These are phyloP conservation scores for Oleoguttula mirabilis DNA, from an alignment of 495 filamentous ascomycete species.

Conservation along the genomic window DNA sequence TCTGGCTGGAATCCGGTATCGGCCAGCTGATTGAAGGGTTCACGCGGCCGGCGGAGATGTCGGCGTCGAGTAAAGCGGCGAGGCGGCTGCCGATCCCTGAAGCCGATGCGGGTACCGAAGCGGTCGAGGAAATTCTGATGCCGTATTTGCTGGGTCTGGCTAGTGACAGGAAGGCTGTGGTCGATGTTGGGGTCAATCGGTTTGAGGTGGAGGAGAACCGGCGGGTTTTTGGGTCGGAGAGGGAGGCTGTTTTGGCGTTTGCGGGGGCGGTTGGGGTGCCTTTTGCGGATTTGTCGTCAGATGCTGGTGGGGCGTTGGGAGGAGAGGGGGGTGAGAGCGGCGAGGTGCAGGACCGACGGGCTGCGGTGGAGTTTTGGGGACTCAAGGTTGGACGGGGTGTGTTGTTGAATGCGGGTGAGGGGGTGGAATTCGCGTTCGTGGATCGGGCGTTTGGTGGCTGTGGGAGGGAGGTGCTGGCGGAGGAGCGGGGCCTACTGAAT, in stretches of 20 bases:
- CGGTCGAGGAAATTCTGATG: conserved; percentile 44
- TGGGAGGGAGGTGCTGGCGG: conserved; percentile 28
- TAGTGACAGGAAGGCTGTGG: conserved; percentile 34
- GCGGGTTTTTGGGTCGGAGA: conserved; percentile 42
- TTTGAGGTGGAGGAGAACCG: conserved; percentile 46
- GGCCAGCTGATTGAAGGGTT: conserved; percentile 44
- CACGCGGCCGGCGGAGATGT: conserved; percentile 30
- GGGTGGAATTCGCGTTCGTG: conserved; percentile 45
- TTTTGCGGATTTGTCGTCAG: conserved; percentile 38
- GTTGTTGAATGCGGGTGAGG: conserved; percentile 47
- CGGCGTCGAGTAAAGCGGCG: conserved; percentile 23
- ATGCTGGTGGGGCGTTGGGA: conserved; percentile 24
- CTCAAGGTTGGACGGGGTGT: conserved; percentile 50
- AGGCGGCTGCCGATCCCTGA: conserved; percentile 38
- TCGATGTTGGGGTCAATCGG: conserved; percentile 47
- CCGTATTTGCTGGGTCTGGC: conserved; percentile 47
- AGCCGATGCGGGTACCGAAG: conserved; percentile 35
- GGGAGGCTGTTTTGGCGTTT: conserved; percentile 47
- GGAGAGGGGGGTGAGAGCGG: conserved; percentile 7
- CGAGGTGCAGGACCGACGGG: conserved; percentile 26
- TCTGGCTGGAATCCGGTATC: conserved; percentile 50
- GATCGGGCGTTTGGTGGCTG: conserved; percentile 54
- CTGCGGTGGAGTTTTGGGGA: conserved; percentile 47
- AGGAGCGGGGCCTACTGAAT: conserved; percentile 10
- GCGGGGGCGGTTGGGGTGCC: conserved; percentile 40